A percentile compares a stretch with the other conserved stretches of the same genome.
Conservation (phyloP, 257 asterid genomes). For the Solanum pimpinellifolium region DNA sequence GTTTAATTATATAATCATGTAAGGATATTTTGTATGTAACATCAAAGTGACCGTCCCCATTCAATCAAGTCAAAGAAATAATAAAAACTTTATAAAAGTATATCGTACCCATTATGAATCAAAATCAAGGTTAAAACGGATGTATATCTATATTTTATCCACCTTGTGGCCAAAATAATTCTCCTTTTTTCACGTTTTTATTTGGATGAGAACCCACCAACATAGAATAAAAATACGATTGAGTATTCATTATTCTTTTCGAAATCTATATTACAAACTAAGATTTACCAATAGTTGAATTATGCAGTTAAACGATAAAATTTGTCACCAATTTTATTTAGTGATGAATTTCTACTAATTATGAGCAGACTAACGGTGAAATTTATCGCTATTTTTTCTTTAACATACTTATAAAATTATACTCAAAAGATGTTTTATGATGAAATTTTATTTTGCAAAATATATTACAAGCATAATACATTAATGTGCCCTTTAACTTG, state of each 20-base stretch:
- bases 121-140: background rate
- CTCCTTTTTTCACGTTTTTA: background rate
- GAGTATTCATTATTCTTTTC: too few species aligned
- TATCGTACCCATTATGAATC: background rate
- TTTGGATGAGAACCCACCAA: too few species aligned
- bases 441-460: background rate
- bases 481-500: too few species aligned
- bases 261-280: too few species aligned
- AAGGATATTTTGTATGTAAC: background rate
- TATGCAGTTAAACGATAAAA: background rate
- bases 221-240: too few species aligned
- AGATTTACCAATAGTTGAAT: too few species aligned
- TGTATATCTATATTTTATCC: background rate
- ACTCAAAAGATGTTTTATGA: too few species aligned
- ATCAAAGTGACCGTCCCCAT: background rate
- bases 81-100: background rate
- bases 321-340: too few species aligned
- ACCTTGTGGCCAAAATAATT: background rate
- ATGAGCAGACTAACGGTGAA: fast-evolving
- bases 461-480: too few species aligned
- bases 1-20: background rate
- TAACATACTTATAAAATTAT: too few species aligned
- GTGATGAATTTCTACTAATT: too few species aligned
- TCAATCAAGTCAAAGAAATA: background rate
- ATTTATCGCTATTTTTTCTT: too few species aligned